Percentiles rank a stretch among this genome's conserved stretches.
Conservation (phyloP, 306 rosid species). For the Canavalia ensiformis region DNA sequence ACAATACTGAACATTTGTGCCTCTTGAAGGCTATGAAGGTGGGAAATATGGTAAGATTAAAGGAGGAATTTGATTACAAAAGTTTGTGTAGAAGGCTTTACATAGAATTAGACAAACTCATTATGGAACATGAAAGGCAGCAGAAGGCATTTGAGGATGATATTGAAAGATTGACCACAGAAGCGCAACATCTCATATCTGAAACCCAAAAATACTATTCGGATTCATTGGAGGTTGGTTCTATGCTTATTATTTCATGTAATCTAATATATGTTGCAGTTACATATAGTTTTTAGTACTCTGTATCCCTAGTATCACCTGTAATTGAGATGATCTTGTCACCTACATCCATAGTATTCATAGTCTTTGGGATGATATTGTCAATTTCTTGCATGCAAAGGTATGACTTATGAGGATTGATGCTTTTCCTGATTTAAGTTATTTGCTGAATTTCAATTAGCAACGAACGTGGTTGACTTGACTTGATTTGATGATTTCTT, state of each 20-base stretch:
- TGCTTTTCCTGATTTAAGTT: background rate
- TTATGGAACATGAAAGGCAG: constrained; percentile 84
- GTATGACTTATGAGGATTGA: background rate
- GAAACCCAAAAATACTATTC: constrained; percentile 67
- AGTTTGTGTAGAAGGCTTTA: constrained; percentile 79
- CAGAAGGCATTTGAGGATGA: constrained; percentile 81
- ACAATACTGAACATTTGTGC: constrained; percentile 43
- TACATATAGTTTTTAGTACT: background rate
- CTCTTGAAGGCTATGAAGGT: constrained; percentile 78
- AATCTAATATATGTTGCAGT: constrained; percentile 11
- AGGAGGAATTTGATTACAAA: constrained; percentile 90
- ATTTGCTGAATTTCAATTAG: constrained; percentile 18
- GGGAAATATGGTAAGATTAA: constrained; percentile 80
- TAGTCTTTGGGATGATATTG: background rate
- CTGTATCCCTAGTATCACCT: background rate
- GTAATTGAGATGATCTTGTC: background rate
- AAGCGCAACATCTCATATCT: constrained; percentile 65
- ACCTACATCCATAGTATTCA: background rate
- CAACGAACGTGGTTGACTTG: constrained; percentile 10
- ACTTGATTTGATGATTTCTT: constrained; percentile 20
- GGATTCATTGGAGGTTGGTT: constrained; percentile 74
- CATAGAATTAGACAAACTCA: constrained; percentile 76
- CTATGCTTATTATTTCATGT: constrained; percentile 17
- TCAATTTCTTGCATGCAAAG: constrained; percentile 5
- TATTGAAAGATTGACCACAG: constrained; percentile 65